phyloP scores from a whole-genome alignment of 768 basidiomycete species.

The Xanthoconium purpureum region DNA sequence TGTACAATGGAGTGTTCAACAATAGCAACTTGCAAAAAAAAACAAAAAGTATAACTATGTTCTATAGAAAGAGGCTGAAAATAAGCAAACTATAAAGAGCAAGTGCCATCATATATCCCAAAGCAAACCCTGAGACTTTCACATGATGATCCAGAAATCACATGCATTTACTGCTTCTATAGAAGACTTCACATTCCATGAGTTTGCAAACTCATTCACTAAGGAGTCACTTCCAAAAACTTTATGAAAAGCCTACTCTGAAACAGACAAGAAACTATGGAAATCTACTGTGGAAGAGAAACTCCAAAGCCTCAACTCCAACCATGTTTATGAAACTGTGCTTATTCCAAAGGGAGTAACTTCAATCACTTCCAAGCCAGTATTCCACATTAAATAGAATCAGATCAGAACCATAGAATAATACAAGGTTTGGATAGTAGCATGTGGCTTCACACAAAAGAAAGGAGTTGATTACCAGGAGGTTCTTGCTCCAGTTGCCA shows the following conservation, averaged over 20 bases:
- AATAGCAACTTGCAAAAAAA: too few relatives aligned
- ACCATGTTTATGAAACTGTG: not conserved
- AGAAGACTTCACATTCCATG: too few relatives aligned
- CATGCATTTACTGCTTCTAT: too few relatives aligned
- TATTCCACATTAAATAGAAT: not conserved
- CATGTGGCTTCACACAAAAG: not conserved
- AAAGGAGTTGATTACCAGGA: slow-evolving; percentile 4
- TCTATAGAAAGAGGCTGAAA: too few relatives aligned
- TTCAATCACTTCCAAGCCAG: slow-evolving; percentile 1
- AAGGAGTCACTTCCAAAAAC: too few relatives aligned
- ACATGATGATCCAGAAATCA: too few relatives aligned
- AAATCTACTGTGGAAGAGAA: not conserved
- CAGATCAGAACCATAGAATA: not conserved
- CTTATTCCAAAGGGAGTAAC: not conserved
- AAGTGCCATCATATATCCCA: too few relatives aligned
- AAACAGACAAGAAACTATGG: not conserved
- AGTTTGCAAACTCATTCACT: too few relatives aligned
- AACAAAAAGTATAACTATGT: too few relatives aligned
- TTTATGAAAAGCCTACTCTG: not conserved
- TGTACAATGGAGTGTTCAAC: too few relatives aligned
- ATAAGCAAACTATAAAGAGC: too few relatives aligned
- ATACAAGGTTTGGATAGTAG: not conserved
- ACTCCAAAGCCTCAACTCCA: not conserved
- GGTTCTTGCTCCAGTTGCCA: slow-evolving; percentile 1
- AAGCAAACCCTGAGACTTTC: too few relatives aligned